A percentile compares a stretch with the other conserved stretches of the same genome.
These are phyloP conservation scores for Viola odorata DNA, from an alignment of 345 rosid genomes.

Conservation along the genomic window DNA sequence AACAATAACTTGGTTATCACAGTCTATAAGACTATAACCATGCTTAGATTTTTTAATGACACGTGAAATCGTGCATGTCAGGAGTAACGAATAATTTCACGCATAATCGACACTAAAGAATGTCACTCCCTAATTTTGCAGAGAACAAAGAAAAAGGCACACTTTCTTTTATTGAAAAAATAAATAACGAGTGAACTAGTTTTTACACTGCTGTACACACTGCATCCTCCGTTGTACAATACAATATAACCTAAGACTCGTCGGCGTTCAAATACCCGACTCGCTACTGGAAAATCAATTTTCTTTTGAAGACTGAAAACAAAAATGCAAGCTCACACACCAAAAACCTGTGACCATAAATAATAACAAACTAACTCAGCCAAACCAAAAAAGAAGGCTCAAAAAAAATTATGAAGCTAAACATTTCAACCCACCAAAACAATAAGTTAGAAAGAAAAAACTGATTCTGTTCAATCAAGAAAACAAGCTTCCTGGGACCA, in stretches of 20 bases:
- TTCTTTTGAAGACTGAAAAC: constrained; percentile 14
- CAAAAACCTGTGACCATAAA: constrained; percentile 39
- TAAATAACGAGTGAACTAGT: constrained; percentile 28
- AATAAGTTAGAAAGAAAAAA: background rate
- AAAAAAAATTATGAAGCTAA: constrained; percentile 16
- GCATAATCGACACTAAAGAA: no score
- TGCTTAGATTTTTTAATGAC: no score
- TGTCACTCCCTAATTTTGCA: no score
- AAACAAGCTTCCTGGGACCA: constrained; percentile 58
- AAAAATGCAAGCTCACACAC: constrained; percentile 52
- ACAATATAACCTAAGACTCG: constrained; percentile 26
- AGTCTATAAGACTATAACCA: no score
- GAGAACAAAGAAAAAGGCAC: constrained; percentile 23
- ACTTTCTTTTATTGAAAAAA: constrained; percentile 27
- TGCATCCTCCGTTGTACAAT: constrained; percentile 35
- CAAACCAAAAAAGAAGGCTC: constrained; percentile 17
- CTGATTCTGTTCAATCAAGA: constrained; percentile 17
- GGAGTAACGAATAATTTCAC: no score
- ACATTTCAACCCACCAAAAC: constrained; percentile 23
- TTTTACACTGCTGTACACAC: constrained; percentile 56
- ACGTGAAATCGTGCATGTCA: no score
- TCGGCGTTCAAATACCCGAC: constrained; percentile 26
- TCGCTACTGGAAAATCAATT: constrained; percentile 16
- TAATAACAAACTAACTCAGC: constrained; percentile 36
- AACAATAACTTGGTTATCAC: no score